Evolutionary conservation across 345 rosid genomes (phyloP).

Genomic region (Eucalyptus pauciflora): DNA sequence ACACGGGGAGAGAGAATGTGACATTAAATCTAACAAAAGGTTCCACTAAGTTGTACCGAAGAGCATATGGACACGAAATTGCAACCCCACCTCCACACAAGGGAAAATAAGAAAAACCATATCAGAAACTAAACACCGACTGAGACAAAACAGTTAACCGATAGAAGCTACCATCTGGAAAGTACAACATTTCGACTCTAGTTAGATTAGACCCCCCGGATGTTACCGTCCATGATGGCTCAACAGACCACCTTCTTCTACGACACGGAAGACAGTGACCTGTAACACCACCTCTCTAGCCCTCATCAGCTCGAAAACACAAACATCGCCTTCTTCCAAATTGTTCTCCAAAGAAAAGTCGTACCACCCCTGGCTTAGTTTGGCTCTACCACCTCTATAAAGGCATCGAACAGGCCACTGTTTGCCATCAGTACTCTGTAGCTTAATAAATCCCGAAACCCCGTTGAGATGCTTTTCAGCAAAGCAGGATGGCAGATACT

Average conservation of each 20-base stretch:
- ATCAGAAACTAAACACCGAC: not conserved
- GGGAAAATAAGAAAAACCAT: not conserved
- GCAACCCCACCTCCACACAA: not conserved
- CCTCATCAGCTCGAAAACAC: constrained; percentile 40
- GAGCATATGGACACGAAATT: constrained; percentile 1
- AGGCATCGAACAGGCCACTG: constrained; percentile 42
- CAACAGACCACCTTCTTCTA: constrained; percentile 3
- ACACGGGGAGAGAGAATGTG: not conserved
- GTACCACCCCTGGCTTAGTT: constrained; percentile 45
- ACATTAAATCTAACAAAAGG: not conserved
- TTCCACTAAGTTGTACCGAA: not conserved
- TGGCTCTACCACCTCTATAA: constrained; percentile 8
- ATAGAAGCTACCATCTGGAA: not conserved
- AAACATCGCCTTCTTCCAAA: constrained; percentile 47
- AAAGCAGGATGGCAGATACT: constrained; percentile 44
- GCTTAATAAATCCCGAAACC: constrained; percentile 20
- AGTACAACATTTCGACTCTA: not conserved
- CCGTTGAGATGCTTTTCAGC: constrained; percentile 26
- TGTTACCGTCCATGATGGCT: not conserved
- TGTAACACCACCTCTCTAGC: constrained; percentile 22
- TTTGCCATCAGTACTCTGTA: constrained; percentile 23
- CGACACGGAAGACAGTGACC: constrained; percentile 40
- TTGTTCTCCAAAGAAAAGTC: constrained; percentile 40
- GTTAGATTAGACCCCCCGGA: not conserved
- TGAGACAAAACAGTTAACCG: not conserved